Conservation (phyloP, 768 basidiomycete species). For the Inosperma sp. region DNA sequence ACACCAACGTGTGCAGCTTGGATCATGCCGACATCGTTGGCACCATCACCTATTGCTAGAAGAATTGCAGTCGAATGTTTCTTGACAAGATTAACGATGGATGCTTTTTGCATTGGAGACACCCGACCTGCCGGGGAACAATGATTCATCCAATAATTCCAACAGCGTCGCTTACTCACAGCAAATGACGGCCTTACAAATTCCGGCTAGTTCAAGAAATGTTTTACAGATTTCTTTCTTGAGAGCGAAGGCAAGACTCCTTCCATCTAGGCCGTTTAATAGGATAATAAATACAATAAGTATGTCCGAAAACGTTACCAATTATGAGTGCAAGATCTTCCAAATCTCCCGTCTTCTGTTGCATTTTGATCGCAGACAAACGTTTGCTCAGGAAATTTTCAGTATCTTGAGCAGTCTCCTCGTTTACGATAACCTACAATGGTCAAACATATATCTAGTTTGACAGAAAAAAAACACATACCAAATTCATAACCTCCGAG, state of each 20-base stretch:
- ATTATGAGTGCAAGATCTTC: slow-evolving; percentile 96
- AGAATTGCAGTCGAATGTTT: slow-evolving; percentile 90
- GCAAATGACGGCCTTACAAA: slow-evolving; percentile 99
- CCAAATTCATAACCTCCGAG: slow-evolving; percentile 97
- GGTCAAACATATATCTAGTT: too few species aligned
- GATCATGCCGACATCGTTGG: slow-evolving; percentile 99
- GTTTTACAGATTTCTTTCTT: slow-evolving; percentile 87
- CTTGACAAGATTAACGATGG: slow-evolving; percentile 98
- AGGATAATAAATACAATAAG: slow-evolving; percentile 9
- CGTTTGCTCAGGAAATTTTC: slow-evolving; percentile 85
- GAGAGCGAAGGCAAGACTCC: slow-evolving; percentile 86
- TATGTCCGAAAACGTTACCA: slow-evolving; percentile 48
- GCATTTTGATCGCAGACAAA: slow-evolving; percentile 90
- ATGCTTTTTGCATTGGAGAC: slow-evolving; percentile 94
- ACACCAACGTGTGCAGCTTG: slow-evolving; percentile 98
- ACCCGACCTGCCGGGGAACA: slow-evolving; percentile 67
- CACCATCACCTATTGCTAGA: slow-evolving; percentile 97
- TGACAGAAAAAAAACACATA: too few species aligned
- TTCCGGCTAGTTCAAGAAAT: slow-evolving; percentile 91
- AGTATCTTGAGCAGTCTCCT: slow-evolving; percentile 76
- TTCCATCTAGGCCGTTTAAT: slow-evolving; percentile 70
- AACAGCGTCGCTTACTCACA: slow-evolving; percentile 60
- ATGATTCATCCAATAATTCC: background rate
- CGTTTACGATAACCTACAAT: slow-evolving; percentile 94
- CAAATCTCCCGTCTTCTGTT: slow-evolving; percentile 83